phyloP scores from a whole-genome alignment of 2,329 filamentous ascomycete genomes.

The Helotiales sp. region DNA sequence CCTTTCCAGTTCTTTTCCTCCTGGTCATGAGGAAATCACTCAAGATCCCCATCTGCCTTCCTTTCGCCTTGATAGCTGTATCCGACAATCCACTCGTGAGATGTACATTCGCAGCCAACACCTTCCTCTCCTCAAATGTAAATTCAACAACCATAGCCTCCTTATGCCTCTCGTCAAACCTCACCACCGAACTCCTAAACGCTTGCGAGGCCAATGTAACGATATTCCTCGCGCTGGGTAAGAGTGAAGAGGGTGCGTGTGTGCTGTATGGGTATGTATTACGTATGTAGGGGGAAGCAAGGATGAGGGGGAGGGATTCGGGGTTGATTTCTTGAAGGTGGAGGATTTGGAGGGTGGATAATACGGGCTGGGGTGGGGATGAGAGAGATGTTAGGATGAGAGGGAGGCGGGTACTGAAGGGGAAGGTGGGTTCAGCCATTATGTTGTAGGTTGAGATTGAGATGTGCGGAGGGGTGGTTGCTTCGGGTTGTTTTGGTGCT shows the following conservation, averaged over 20 bases:
- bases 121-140: constrained; percentile 31
- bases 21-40: constrained; percentile 21
- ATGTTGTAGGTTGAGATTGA: constrained; percentile 48
- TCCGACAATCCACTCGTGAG: constrained; percentile 66
- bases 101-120: constrained; percentile 59
- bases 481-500: background rate
- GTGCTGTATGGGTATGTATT: constrained; percentile 44
- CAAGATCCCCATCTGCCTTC: constrained; percentile 58
- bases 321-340: constrained; percentile 69
- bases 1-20: background rate
- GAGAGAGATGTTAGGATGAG: constrained; percentile 45
- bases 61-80: constrained; percentile 60
- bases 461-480: no score
- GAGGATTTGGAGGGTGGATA: constrained; percentile 42
- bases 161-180: constrained; percentile 61
- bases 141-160: constrained; percentile 53
- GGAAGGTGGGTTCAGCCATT: constrained; percentile 47
- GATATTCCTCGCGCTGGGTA: constrained; percentile 65
- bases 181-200: constrained; percentile 61
- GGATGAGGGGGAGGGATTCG: constrained; percentile 62
- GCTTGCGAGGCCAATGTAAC: constrained; percentile 61
- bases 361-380: constrained; percentile 28
- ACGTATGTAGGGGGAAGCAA: constrained; percentile 55
- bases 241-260: constrained; percentile 30
- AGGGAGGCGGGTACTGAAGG: constrained; percentile 45